A percentile compares a stretch with the other conserved stretches of the same genome.
Evolutionary conservation across 2,329 filamentous ascomycete species (phyloP).

Genomic region (Scedosporium minutisporum): DNA sequence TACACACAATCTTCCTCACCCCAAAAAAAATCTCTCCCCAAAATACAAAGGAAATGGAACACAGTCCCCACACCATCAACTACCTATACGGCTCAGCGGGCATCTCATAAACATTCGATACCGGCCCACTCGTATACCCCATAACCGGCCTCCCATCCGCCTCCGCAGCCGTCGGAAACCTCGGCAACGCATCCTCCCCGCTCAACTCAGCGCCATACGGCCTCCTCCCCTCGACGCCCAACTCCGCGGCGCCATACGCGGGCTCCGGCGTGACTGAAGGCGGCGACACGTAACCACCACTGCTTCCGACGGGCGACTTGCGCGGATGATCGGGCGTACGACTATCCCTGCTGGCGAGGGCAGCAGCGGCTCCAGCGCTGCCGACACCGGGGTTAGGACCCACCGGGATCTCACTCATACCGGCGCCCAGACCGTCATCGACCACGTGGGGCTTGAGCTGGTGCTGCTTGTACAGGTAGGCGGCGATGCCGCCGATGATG

Average conservation of each 20-base stretch:
- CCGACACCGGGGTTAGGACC: constrained; percentile 12
- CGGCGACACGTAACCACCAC: background rate
- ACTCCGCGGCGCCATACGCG: background rate
- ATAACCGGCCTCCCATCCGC: constrained; percentile 26
- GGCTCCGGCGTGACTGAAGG: constrained; percentile 9
- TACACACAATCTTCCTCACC: background rate
- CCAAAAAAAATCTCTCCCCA: too few relatives aligned
- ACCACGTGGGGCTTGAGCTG: constrained; percentile 12
- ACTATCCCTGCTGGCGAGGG: constrained; percentile 8
- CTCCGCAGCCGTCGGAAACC: constrained; percentile 25
- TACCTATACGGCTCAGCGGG: constrained; percentile 27
- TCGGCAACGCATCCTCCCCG: constrained; percentile 21
- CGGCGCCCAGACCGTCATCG: constrained; percentile 29
- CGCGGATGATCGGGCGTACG: constrained; percentile 9
- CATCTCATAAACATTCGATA: constrained; percentile 30
- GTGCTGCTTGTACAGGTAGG: constrained; percentile 11
- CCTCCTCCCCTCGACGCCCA: background rate
- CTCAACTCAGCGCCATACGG: constrained; percentile 11
- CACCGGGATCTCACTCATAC: constrained; percentile 30
- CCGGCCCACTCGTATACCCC: constrained; percentile 22
- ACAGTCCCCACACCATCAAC: constrained; percentile 1
- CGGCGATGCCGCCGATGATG: constrained; percentile 11
- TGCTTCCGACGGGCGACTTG: constrained; percentile 2
- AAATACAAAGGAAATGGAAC: background rate
- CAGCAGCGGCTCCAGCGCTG: constrained; percentile 7